Base-by-base conservation (phyloP, 169 alveolate genomes). In the Condylostoma magnum region DNA sequence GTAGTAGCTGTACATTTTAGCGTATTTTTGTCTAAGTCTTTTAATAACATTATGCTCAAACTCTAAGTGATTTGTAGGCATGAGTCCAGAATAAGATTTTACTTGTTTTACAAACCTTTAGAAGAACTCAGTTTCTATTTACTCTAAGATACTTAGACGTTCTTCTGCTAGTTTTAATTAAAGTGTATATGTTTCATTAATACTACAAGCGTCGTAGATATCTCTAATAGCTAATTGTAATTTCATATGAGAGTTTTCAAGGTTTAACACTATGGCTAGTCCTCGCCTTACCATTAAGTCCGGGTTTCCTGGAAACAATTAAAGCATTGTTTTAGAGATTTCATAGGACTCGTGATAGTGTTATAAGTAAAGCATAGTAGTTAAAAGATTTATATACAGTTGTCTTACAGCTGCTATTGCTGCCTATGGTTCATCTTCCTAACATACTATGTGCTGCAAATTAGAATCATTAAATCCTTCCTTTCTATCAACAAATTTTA, bases 81-180 rank as follows among this genome's bases (percentile, higher is more conserved):
- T 51, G 60, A 51, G 18, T 51, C 60, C 60, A 51, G 60, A 51
- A 2, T 51, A 51, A 33, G 15, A n/a, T 22, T 51, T 51, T 20
- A 51, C 60, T n/a, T 2, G 1, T 51, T 51, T 51, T 25, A 51
- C n/a, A 51, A 51, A 51, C 15, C 25, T 51, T 51, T n/a, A 20
- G 60, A 20, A 51, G 25, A 51, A 51, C 25, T n/a, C n/a, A 2
- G 37, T 20, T 33, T 51, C 60, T 51, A 20, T 25, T 51, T 22
- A 18, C 37, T 51, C n/a, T 22, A 20, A 12, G 12, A 12, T 25
- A 10, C 25, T 25, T 18, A 51, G 1, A 1, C 15, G n/a, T 18
- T 51, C 60, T 12, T 51, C 25, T 20, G 25, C 25, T 22, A n/a
- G 10, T 0, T 51, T 33, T 2, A 51, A 1, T 12, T 20, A 1